Base-by-base conservation (phyloP, 306 rosid genomes). In the Pyrus bretschneideri region DNA sequence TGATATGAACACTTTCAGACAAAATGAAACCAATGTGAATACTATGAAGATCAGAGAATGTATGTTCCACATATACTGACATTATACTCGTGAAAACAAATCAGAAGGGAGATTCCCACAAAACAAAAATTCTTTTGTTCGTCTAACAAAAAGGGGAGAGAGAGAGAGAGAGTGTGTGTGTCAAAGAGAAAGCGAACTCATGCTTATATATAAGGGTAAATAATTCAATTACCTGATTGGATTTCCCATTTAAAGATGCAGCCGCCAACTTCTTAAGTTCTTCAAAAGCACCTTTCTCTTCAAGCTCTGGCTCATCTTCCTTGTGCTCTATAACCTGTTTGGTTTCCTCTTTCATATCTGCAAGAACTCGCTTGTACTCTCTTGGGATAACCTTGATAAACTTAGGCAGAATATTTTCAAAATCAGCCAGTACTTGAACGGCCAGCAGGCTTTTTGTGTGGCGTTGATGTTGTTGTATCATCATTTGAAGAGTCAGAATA, bases 381-480 rank as follows among this genome's bases (percentile, higher is more conserved):
- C 83, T 81, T 11, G 99, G 99, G 83, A 92, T 70, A 71, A 96
- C 98, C 88, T 96, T 96, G 71, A 96, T 78, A 79, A 96, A 96
- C 65, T 85, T 89, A 14, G 98, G 98, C 77, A 96, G 69, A 79
- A 96, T 86, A 76, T 73, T 86, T 67, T 89, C 93, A 71, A 92
- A 89, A 76, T 89, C 89, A 69, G 30, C 84, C n/a, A 96, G 91
- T 75, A 96, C 90, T 83, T 89, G 96, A 85, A 89, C 86, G 67
- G 98, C 93, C 58, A 91, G 83, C 74, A 31, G n/a, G 82, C 99
- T 96, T 58, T 86, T 85, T 78, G 99, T 96, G 85, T 96, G 89
- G 23, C 99, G 98, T 71, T 92, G 98, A 76, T 96, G 99, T 82
- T 96, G 99, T 70, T 96, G 99, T 79, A 92, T 83, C 96, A 96